Evolutionary conservation across 768 basidiomycete species (phyloP).

Genomic region (Tulasnella sp.): DNA sequence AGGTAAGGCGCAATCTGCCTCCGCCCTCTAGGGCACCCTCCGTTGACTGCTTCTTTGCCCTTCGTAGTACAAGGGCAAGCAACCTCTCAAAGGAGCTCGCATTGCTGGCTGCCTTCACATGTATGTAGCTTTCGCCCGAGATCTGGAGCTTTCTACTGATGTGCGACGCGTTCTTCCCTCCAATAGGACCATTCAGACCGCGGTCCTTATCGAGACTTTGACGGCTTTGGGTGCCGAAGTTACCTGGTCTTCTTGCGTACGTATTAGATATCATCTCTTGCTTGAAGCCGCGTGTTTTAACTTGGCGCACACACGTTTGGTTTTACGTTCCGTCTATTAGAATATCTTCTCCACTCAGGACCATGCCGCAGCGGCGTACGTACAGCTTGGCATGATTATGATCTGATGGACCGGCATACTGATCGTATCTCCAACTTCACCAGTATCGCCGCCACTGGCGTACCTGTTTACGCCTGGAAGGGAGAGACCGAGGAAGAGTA

Average conservation of each 20-base stretch:
- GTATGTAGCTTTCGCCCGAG: slow-evolving; percentile 50
- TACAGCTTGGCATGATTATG: slow-evolving; percentile 37
- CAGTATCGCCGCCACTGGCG: slow-evolving; percentile 95
- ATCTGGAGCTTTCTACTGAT: slow-evolving; percentile 23
- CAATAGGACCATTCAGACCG: slow-evolving; percentile 94
- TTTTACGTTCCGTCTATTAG: slow-evolving; percentile 47
- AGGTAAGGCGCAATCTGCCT: slow-evolving; percentile 54
- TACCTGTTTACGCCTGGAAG: slow-evolving; percentile 99
- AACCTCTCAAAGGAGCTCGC: slow-evolving; percentile 93
- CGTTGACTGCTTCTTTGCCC: slow-evolving; percentile 34
- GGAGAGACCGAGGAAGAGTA: slow-evolving; percentile 99
- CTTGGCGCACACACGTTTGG: slow-evolving; percentile 8
- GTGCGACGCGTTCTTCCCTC: background rate
- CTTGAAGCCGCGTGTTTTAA: slow-evolving; percentile 10
- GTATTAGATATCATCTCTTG: slow-evolving; percentile 35
- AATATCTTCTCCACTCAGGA: slow-evolving; percentile 99
- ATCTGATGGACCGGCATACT: background rate
- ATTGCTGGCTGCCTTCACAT: slow-evolving; percentile 99
- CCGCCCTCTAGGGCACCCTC: background rate
- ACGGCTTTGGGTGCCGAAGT: slow-evolving; percentile 95
- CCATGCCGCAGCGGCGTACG: slow-evolving; percentile 95
- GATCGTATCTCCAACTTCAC: slow-evolving; percentile 21
- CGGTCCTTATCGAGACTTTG: slow-evolving; percentile 98
- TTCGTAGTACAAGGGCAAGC: slow-evolving; percentile 67
- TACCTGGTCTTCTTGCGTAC: slow-evolving; percentile 96